phyloP scores from a whole-genome alignment of 768 basidiomycete species.

The Rhizopogon sp. region DNA sequence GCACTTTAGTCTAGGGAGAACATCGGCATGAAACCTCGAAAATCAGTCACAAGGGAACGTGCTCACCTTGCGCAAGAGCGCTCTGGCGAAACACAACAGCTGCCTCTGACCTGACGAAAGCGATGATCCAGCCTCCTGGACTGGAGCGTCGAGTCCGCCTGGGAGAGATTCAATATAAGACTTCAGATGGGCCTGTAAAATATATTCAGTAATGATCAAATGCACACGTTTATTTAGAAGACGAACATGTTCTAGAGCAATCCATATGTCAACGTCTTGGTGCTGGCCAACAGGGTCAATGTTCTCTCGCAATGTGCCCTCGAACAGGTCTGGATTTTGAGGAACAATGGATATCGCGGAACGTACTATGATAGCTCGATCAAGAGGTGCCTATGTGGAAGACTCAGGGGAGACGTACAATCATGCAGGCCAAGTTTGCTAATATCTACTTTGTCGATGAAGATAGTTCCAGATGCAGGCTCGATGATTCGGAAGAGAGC shows the following conservation, averaged over 20 bases:
- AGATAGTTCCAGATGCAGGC: constrained; percentile 58
- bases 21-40: not conserved
- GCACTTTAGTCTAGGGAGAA: constrained; percentile 60
- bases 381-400: not conserved
- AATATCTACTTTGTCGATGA: constrained; percentile 74
- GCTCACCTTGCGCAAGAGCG: constrained; percentile 67
- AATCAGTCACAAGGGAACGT: not conserved
- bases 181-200: constrained; percentile 55
- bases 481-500: constrained; percentile 79
- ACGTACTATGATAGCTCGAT: constrained; percentile 39
- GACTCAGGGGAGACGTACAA: constrained; percentile 7
- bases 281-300: constrained; percentile 80
- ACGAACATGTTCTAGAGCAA: constrained; percentile 64
- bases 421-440: constrained; percentile 72
- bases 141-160: constrained; percentile 65
- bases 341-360: constrained; percentile 84
- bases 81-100: constrained; percentile 84
- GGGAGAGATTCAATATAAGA: constrained; percentile 61
- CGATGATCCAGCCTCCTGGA: constrained; percentile 77
- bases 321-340: constrained; percentile 68
- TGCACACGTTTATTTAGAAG: not conserved
- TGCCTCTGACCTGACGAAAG: constrained; percentile 85
- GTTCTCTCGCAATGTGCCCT: constrained; percentile 77
- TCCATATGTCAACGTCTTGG: constrained; percentile 83
- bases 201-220: not conserved